Evolutionary conservation across 2,329 filamentous ascomycete genomes (phyloP).

Genomic region (Thelonectria olida): DNA sequence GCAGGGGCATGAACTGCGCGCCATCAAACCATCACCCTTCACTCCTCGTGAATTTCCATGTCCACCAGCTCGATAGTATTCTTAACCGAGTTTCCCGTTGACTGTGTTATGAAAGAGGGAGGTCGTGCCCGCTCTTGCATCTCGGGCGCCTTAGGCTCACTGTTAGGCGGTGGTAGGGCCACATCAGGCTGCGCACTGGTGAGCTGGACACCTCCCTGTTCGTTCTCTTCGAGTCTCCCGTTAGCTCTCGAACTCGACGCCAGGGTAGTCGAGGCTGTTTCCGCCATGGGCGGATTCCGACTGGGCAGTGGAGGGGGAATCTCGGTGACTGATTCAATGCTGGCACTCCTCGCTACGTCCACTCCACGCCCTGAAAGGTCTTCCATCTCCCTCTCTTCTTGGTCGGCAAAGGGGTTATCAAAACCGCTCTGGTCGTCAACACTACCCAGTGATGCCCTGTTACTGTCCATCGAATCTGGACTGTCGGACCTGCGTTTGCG

Average conservation of each 20-base stretch:
- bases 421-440: slow-evolving; percentile 47
- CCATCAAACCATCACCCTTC: slow-evolving; percentile 20
- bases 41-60: slow-evolving; percentile 47
- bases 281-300: slow-evolving; percentile 27
- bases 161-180: slow-evolving; percentile 24
- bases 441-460: slow-evolving; percentile 55
- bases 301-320: slow-evolving; percentile 17
- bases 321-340: slow-evolving; percentile 26
- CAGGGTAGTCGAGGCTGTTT: slow-evolving; percentile 37
- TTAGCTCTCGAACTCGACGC: slow-evolving; percentile 37
- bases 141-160: slow-evolving; percentile 48
- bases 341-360: slow-evolving; percentile 25
- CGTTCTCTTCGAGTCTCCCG: slow-evolving; percentile 26
- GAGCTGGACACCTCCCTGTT: neutral
- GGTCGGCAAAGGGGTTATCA: slow-evolving; percentile 44
- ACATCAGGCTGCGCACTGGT: neutral
- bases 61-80: slow-evolving; percentile 33
- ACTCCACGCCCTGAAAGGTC: slow-evolving; percentile 29
- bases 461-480: slow-evolving; percentile 57
- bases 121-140: slow-evolving; percentile 54
- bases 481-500: slow-evolving; percentile 57
- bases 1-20: neutral
- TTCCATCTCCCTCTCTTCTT: slow-evolving; percentile 39
- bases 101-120: slow-evolving; percentile 37
- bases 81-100: slow-evolving; percentile 27